These are phyloP conservation scores for Malus orientalis DNA, from an alignment of 306 rosid species.

Conservation along the genomic window DNA sequence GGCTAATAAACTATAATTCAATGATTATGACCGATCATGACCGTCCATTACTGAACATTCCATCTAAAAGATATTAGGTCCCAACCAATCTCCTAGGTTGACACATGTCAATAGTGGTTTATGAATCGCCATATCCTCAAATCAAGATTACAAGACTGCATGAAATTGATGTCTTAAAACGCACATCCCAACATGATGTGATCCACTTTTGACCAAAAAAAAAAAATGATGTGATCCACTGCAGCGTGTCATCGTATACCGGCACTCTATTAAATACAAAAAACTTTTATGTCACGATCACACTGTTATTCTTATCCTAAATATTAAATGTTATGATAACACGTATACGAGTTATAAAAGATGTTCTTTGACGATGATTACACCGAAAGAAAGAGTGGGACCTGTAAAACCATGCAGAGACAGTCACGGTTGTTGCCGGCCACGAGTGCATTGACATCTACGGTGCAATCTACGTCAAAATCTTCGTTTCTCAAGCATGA, in stretches of 20 bases:
- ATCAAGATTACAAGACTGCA: background rate
- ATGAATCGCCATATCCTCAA: background rate
- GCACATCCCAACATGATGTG: background rate
- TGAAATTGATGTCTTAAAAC: background rate
- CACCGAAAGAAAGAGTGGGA: background rate
- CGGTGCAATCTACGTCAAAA: background rate
- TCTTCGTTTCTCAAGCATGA: background rate
- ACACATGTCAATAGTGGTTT: background rate
- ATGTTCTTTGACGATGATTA: too few species aligned
- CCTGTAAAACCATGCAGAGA: background rate
- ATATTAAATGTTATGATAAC: too few species aligned
- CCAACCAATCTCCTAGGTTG: background rate
- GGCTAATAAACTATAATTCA: background rate
- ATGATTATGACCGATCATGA: background rate
- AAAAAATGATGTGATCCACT: background rate
- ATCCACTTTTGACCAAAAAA: too few species aligned
- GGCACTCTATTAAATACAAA: background rate
- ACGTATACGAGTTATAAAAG: accelerated
- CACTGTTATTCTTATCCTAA: accelerated
- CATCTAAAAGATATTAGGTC: background rate
- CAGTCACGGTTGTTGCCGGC: background rate
- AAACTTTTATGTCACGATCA: too few species aligned
- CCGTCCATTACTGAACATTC: background rate
- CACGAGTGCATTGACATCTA: background rate
- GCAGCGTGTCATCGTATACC: background rate